Conservation (phyloP, 2,329 filamentous ascomycete genomes). For the Colletotrichum camelliae region DNA sequence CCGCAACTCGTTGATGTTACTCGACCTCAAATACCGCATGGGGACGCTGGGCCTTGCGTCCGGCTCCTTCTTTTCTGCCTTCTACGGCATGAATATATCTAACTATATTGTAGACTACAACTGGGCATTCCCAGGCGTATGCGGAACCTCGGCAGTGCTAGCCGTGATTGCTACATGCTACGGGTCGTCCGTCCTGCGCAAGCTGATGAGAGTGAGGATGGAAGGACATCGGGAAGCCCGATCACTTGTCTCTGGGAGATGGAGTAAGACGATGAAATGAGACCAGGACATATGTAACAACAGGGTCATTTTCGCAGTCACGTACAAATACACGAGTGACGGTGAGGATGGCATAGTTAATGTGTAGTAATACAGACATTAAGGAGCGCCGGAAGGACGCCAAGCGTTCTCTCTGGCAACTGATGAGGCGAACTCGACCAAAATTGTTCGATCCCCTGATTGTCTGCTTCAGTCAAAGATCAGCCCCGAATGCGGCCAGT, state of each 20-base stretch:
- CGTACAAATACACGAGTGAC: background rate
- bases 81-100: slow-evolving; percentile 99
- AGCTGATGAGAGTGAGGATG: slow-evolving; percentile 89
- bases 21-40: slow-evolving; percentile 95
- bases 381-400: background rate
- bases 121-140: slow-evolving; percentile 81
- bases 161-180: slow-evolving; percentile 81
- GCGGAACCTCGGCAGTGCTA: slow-evolving; percentile 71
- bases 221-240: background rate
- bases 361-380: background rate
- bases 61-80: slow-evolving; percentile 90
- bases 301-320: background rate
- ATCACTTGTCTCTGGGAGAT: background rate
- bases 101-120: slow-evolving; percentile 97
- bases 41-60: slow-evolving; percentile 90
- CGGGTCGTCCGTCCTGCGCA: slow-evolving; percentile 80
- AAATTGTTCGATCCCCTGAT: background rate
- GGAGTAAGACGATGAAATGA: background rate
- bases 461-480: background rate
- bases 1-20: slow-evolving; percentile 96
- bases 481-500: background rate
- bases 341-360: background rate
- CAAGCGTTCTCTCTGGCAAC: background rate
- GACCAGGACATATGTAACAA: background rate
- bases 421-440: background rate